Conservation (phyloP, 1,139 yeast species). For the Cylindricascospora bacillispora region DNA sequence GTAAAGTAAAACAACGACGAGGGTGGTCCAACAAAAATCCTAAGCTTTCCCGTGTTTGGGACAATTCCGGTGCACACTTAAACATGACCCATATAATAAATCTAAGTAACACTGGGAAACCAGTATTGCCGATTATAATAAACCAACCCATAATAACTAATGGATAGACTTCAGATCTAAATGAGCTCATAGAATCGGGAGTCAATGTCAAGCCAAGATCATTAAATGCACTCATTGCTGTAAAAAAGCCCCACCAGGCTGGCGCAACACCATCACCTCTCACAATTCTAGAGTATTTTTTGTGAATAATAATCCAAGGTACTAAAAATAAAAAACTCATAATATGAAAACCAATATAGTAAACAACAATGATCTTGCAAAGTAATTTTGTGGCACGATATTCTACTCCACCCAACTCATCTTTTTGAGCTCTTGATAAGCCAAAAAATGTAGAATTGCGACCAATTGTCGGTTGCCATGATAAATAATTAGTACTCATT, state of each 20-base stretch:
- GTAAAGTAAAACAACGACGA: slow-evolving; percentile 84
- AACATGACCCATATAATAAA: slow-evolving; percentile 70
- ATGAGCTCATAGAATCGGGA: slow-evolving; percentile 62
- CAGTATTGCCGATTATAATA: slow-evolving; percentile 84
- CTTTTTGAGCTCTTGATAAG: slow-evolving; percentile 71
- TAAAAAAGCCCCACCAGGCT: slow-evolving; percentile 88
- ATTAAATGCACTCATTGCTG: slow-evolving; percentile 64
- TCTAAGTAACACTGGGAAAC: slow-evolving; percentile 73
- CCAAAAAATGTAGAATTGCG: slow-evolving; percentile 87
- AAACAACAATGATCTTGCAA: slow-evolving; percentile 49
- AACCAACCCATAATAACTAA: slow-evolving; percentile 52
- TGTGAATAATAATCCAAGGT: slow-evolving; percentile 47
- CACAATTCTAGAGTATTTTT: slow-evolving; percentile 33
- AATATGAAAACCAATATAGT: slow-evolving; percentile 67
- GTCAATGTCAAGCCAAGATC: slow-evolving; percentile 77
- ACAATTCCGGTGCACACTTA: slow-evolving; percentile 52
- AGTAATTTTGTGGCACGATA: slow-evolving; percentile 76
- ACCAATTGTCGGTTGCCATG: slow-evolving; percentile 88
- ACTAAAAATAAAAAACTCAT: slow-evolving; percentile 44
- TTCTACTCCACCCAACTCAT: slow-evolving; percentile 94
- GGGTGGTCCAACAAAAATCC: slow-evolving; percentile 91
- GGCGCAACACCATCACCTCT: slow-evolving; percentile 49
- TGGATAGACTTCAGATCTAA: slow-evolving; percentile 49
- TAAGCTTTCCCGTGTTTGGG: slow-evolving; percentile 59
- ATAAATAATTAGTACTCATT: slow-evolving; percentile 54